These are phyloP conservation scores for Thyridium curvatum DNA, from an alignment of 2,329 filamentous ascomycete species.

Conservation along the genomic window DNA sequence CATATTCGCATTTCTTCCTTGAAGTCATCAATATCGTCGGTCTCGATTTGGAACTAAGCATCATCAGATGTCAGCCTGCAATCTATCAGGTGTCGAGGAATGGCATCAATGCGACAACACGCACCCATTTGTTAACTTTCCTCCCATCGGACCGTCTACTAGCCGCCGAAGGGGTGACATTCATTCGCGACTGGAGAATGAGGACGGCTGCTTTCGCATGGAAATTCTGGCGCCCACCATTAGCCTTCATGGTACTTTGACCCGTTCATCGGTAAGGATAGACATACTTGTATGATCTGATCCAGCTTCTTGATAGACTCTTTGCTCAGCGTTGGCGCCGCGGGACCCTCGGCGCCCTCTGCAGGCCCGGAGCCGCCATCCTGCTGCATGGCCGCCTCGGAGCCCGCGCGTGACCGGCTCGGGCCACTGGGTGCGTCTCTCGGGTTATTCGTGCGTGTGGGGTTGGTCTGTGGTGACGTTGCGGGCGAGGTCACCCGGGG, in stretches of 20 bases:
- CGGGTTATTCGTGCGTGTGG: slow-evolving; percentile 65
- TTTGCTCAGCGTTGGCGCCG: slow-evolving; percentile 44
- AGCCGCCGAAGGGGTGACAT: slow-evolving; percentile 53
- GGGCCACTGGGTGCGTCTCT: slow-evolving; percentile 50
- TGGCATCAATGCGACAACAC: slow-evolving; percentile 21
- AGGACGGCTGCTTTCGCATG: slow-evolving; percentile 82
- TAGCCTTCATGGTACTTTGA: background rate
- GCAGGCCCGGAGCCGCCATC: slow-evolving; percentile 39
- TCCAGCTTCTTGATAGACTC: slow-evolving; percentile 77
- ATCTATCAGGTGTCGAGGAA: background rate
- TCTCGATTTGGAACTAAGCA: slow-evolving; percentile 83
- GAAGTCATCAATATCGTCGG: slow-evolving; percentile 87
- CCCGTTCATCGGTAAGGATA: background rate
- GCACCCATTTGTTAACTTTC: slow-evolving; percentile 82
- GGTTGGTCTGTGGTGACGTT: slow-evolving; percentile 65
- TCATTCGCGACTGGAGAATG: slow-evolving; percentile 74
- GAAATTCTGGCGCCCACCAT: slow-evolving; percentile 63
- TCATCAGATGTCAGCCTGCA: background rate
- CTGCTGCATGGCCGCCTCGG: slow-evolving; percentile 33
- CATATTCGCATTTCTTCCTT: slow-evolving; percentile 74
- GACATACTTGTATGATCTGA: slow-evolving; percentile 78
- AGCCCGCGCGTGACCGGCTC: slow-evolving; percentile 34
- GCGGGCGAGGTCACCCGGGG: slow-evolving; percentile 69
- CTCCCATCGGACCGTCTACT: slow-evolving; percentile 35
- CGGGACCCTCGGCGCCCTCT: slow-evolving; percentile 33